phyloP scores from a whole-genome alignment of 257 asterid genomes.

The Solanum gracilifrons region DNA sequence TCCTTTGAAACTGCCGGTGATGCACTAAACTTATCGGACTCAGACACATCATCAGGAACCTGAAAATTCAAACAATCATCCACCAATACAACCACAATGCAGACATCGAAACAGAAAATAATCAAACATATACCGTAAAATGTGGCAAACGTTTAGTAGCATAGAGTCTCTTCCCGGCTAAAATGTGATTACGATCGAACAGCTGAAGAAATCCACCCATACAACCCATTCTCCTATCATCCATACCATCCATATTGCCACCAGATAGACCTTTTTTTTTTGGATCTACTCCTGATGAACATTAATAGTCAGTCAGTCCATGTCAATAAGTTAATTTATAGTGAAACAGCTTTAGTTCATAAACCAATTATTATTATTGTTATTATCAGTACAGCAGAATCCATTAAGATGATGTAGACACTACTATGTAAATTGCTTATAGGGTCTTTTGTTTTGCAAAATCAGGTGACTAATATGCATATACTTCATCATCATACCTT shows the following conservation, averaged over 20 bases:
- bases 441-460: neutral
- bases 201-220: constrained; percentile 74
- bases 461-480: neutral
- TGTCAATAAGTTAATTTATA: neutral
- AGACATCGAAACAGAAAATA: neutral
- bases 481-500: neutral
- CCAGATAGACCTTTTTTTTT: neutral
- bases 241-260: neutral
- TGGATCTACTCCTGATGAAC: constrained; percentile 1
- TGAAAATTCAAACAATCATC: neutral
- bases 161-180: constrained; percentile 43
- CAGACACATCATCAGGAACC: constrained; percentile 42
- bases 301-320: neutral
- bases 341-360: neutral
- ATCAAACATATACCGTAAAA: constrained; percentile 15
- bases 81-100: neutral
- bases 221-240: constrained; percentile 50
- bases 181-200: constrained; percentile 68
- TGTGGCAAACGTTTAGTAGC: constrained; percentile 59
- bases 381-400: neutral
- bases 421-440: neutral
- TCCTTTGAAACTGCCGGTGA: constrained; percentile 40
- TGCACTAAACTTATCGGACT: constrained; percentile 28
- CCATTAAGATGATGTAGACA: neutral
- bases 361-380: neutral